Conservation (phyloP, 805 yeast species). For the Cyberlindnera misumaiensis region DNA sequence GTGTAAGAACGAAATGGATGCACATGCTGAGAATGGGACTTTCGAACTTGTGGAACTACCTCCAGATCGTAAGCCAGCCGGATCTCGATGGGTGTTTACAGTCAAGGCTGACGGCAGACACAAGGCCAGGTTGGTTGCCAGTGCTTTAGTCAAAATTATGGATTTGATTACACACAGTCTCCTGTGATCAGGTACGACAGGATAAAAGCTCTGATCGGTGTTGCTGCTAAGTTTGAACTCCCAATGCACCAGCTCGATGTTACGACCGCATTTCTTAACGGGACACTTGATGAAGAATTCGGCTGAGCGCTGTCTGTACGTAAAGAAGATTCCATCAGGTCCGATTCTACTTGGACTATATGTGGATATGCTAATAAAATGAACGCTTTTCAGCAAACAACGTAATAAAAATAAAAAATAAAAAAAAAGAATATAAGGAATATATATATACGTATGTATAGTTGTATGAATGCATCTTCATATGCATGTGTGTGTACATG, state of each 20-base stretch:
- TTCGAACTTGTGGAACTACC: background rate
- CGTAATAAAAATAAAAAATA: too few relatives aligned
- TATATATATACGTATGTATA: too few relatives aligned
- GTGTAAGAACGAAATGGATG: background rate
- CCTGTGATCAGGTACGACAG: conserved; percentile 1
- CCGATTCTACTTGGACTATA: conserved; percentile 1
- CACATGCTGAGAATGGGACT: background rate
- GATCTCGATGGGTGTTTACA: conserved; percentile 1
- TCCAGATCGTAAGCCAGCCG: background rate
- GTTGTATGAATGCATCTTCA: too few relatives aligned
- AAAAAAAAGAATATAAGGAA: too few relatives aligned
- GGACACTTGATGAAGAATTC: conserved; percentile 1
- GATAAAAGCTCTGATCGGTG: background rate
- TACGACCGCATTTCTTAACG: conserved; percentile 2
- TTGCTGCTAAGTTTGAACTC: background rate
- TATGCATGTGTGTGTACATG: too few relatives aligned
- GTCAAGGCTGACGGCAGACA: background rate
- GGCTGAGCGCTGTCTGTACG: background rate
- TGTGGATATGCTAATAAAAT: too few relatives aligned
- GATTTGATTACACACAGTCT: background rate
- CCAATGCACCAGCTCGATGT: conserved; percentile 1
- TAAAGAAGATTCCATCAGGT: background rate
- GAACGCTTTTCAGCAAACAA: too few relatives aligned
- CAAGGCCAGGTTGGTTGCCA: conserved; percentile 2
- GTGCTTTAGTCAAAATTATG: background rate